phyloP scores from a whole-genome alignment of 352 stramenopile genomes.

The Phytophthora niederhauseri region DNA sequence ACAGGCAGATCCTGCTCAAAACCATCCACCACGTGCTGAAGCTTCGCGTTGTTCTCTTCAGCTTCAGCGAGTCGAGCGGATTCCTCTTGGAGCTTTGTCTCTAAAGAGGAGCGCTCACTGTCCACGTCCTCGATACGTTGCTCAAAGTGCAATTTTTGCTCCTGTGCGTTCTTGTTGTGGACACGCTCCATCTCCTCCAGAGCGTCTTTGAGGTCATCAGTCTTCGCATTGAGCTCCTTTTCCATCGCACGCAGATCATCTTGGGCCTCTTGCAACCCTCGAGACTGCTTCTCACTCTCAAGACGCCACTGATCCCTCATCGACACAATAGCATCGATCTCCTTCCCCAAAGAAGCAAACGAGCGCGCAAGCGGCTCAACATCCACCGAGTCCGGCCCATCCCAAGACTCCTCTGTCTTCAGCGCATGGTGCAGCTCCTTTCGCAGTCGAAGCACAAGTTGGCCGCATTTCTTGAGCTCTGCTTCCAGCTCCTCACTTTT shows the following conservation, averaged over 20 bases:
- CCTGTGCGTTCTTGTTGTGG: conserved; percentile 39
- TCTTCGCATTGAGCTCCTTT: conserved; percentile 43
- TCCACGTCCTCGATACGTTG: conserved; percentile 41
- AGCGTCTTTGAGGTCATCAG: conserved; percentile 38
- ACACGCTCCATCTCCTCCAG: conserved; percentile 52
- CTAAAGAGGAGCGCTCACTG: conserved; percentile 40
- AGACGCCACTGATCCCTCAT: conserved; percentile 29
- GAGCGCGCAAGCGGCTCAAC: conserved; percentile 13
- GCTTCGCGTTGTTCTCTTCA: conserved; percentile 20
- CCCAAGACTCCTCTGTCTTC: conserved; percentile 8
- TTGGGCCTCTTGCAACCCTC: conserved; percentile 32
- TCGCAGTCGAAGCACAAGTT: conserved; percentile 25
- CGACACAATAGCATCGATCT: conserved; percentile 28
- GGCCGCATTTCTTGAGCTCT: conserved; percentile 41
- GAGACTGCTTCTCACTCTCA: conserved; percentile 24
- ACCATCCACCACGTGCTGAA: conserved; percentile 37
- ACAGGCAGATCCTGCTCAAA: conserved; percentile 57
- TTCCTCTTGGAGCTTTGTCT: conserved; percentile 37
- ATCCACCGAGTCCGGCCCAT: conserved; percentile 3
- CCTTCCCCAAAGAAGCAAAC: conserved; percentile 28
- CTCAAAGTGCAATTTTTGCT: conserved; percentile 50
- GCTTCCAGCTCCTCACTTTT: conserved; percentile 51
- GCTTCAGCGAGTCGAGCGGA: conserved; percentile 17
- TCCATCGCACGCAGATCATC: conserved; percentile 29
- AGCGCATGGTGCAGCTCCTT: conserved; percentile 35